Evolutionary conservation across 495 filamentous ascomycete genomes (phyloP).

Genomic region (Neurospora sp.): DNA sequence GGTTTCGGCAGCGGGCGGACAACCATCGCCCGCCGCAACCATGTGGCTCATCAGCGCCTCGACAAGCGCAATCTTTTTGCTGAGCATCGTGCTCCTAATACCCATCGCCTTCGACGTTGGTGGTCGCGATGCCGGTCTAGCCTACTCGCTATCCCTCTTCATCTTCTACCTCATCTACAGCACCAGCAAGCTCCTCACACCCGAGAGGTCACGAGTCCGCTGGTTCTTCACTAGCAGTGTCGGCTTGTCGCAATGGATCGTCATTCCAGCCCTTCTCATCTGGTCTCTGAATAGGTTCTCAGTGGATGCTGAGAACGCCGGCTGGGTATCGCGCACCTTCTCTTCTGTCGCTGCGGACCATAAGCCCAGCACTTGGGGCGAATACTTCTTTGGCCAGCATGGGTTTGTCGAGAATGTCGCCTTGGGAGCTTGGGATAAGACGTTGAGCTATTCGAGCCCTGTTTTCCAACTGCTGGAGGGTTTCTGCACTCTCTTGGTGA

Average conservation of each 20-base stretch:
- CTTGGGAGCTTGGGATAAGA: slow-evolving; percentile 80
- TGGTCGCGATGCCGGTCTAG: slow-evolving; percentile 84
- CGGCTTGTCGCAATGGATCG: slow-evolving; percentile 70
- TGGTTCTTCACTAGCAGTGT: slow-evolving; percentile 55
- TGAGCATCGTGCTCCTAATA: slow-evolving; percentile 82
- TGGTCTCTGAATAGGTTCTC: slow-evolving; percentile 93
- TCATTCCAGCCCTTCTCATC: slow-evolving; percentile 74
- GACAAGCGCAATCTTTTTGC: slow-evolving; percentile 70
- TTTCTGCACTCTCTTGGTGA: slow-evolving; percentile 92
- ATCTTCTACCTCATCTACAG: slow-evolving; percentile 86
- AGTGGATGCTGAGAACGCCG: slow-evolving; percentile 64
- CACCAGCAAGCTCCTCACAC: slow-evolving; percentile 66
- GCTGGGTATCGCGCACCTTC: slow-evolving; percentile 77
- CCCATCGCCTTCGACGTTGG: slow-evolving; percentile 96
- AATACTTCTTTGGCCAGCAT: slow-evolving; percentile 77
- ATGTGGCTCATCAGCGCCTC: slow-evolving; percentile 63
- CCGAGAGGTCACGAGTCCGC: slow-evolving; percentile 66
- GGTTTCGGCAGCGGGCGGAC: not conserved
- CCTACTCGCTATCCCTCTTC: slow-evolving; percentile 79
- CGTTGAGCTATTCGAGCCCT: slow-evolving; percentile 87
- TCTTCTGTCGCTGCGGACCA: slow-evolving; percentile 44
- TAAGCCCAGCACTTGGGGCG: slow-evolving; percentile 51
- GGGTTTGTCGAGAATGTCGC: slow-evolving; percentile 68
- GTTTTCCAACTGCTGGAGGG: slow-evolving; percentile 91
- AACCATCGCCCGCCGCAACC: slow-evolving; percentile 23